Percentiles rank a stretch among this genome's conserved stretches.
These are phyloP conservation scores for Mucor velutinosus DNA, from an alignment of 371 early-diverging fungal genomes.

Conservation along the genomic window DNA sequence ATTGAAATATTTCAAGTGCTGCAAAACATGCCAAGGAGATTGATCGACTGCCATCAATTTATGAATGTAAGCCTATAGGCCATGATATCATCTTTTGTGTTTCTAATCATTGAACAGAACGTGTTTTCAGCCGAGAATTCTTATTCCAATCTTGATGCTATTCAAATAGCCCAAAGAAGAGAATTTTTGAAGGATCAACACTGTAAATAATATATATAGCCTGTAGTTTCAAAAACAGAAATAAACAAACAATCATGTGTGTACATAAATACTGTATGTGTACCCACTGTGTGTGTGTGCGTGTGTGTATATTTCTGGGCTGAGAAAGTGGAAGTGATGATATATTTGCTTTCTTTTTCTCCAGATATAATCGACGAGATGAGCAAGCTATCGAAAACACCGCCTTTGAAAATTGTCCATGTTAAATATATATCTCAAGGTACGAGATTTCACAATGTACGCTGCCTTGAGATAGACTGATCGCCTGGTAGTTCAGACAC, in stretches of 20 bases:
- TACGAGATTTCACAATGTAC: neutral
- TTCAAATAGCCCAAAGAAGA: neutral
- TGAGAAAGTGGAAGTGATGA: neutral
- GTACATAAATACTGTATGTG: neutral
- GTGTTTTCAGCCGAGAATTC: neutral
- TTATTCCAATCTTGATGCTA: neutral
- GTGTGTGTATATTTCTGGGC: neutral
- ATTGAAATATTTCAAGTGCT: constrained; percentile 66
- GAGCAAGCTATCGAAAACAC: constrained; percentile 5
- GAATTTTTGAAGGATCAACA: neutral
- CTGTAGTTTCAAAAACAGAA: neutral
- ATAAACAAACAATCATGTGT: constrained; percentile 3
- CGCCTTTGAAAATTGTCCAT: constrained; percentile 8
- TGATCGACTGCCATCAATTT: constrained; percentile 72
- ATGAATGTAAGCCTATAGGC: constrained; percentile 52
- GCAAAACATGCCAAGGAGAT: constrained; percentile 66
- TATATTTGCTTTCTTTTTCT: neutral
- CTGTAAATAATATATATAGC: neutral
- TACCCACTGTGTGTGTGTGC: neutral
- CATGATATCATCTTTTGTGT: neutral
- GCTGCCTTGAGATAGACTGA: neutral
- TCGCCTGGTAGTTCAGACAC: neutral
- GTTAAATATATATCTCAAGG: neutral
- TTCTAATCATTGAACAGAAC: neutral
- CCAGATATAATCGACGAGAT: neutral